phyloP scores from a whole-genome alignment of 2,329 filamentous ascomycete genomes.

The Ascocoryne sarcoides region DNA sequence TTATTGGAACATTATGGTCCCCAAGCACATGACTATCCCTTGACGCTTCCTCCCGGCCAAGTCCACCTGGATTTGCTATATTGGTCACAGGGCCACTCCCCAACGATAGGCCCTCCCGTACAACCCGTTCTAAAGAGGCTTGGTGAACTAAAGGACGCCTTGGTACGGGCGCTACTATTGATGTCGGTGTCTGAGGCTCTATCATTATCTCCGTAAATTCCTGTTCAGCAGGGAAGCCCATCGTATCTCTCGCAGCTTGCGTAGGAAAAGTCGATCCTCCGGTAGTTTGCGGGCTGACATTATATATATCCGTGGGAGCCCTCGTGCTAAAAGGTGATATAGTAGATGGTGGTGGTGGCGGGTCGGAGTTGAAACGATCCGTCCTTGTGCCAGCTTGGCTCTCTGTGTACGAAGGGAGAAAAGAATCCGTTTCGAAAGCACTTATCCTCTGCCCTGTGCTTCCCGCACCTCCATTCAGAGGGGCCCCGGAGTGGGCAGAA shows the following conservation, averaged over 20 bases:
- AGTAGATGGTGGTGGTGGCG: neutral
- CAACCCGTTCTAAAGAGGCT: conserved; percentile 10
- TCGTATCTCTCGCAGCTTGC: conserved; percentile 14
- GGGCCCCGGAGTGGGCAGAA: conserved; percentile 1
- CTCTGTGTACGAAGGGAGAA: conserved; percentile 8
- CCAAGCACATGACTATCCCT: conserved; percentile 12
- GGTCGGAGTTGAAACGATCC: neutral
- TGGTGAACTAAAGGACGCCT: conserved; percentile 10
- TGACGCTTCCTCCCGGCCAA: conserved; percentile 5
- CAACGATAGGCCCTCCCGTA: conserved; percentile 5
- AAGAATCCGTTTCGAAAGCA: conserved; percentile 5
- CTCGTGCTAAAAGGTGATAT: conserved; percentile 3
- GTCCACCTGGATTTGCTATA: conserved; percentile 1
- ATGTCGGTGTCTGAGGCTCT: conserved; percentile 1
- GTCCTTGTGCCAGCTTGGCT: conserved; percentile 1
- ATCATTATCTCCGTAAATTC: conserved; percentile 1
- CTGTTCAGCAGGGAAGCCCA: conserved; percentile 17
- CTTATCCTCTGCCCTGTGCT: conserved; percentile 8
- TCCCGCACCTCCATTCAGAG: conserved; percentile 9
- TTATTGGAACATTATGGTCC: neutral
- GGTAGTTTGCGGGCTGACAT: conserved; percentile 4
- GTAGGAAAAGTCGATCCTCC: conserved; percentile 1
- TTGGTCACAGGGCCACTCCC: conserved; percentile 5
- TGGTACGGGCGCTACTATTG: conserved; percentile 11
- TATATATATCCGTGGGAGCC: neutral